phyloP scores from a whole-genome alignment of 2,329 filamentous ascomycete genomes.

The Grosmannia serpens region DNA sequence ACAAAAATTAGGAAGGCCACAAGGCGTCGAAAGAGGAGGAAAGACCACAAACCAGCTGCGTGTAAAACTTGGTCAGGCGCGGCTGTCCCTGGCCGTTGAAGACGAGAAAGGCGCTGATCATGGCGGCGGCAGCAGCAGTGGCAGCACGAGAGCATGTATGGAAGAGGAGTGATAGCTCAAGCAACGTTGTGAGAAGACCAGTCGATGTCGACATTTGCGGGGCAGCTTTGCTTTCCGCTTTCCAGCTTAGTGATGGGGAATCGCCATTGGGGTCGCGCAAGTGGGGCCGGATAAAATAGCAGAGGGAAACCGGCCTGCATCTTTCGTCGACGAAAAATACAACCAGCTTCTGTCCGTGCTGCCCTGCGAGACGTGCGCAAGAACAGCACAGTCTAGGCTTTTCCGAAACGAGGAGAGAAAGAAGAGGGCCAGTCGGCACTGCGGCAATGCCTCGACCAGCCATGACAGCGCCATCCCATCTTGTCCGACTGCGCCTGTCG shows the following conservation, averaged over 20 bases:
- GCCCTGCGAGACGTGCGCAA: too few species aligned
- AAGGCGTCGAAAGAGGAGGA: not conserved
- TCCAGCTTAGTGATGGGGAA: not conserved
- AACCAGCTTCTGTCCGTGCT: too few species aligned
- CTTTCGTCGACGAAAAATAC: not conserved
- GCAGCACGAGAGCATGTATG: not conserved
- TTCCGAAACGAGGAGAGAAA: not conserved
- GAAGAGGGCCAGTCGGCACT: not conserved
- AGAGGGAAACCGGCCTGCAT: not conserved
- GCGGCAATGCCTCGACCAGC: not conserved
- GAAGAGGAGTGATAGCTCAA: not conserved
- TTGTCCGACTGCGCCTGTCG: not conserved
- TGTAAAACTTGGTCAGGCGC: conserved; percentile 96
- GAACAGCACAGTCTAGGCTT: too few species aligned
- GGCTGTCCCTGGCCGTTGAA: conserved; percentile 98
- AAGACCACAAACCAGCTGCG: conserved; percentile 59
- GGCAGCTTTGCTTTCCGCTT: not conserved
- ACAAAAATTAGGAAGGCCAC: not conserved
- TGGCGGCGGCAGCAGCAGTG: conserved; percentile 26
- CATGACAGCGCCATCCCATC: not conserved
- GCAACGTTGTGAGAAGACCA: not conserved
- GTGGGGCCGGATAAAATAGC: not conserved
- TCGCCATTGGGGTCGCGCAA: not conserved
- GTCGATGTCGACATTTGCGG: not conserved
- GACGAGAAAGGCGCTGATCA: conserved; percentile 98